phyloP scores from a whole-genome alignment of 108 stramenopile genomes.

The Pseudonitzschia pungens region DNA sequence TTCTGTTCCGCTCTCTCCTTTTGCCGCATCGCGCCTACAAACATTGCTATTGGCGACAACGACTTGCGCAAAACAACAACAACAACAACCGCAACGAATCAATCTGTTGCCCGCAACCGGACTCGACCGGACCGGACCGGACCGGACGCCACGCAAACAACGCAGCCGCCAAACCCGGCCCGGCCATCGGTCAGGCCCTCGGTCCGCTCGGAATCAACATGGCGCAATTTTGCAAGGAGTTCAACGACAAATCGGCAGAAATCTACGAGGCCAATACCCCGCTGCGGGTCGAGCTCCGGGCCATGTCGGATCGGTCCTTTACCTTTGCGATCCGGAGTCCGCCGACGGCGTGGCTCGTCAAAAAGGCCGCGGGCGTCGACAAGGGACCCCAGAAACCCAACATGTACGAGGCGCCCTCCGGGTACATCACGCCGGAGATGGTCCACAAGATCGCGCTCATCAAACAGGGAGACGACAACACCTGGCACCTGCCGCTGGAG shows the following conservation, averaged over 20 bases:
- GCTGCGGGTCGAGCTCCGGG: conserved; percentile 68
- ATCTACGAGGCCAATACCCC: conserved; percentile 74
- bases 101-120: too few species aligned
- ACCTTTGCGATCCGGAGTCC: conserved; percentile 82
- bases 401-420: conserved; percentile 47
- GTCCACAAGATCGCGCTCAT: conserved; percentile 92
- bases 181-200: conserved; percentile 92
- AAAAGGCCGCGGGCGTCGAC: conserved; percentile 71
- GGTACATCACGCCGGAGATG: conserved; percentile 82
- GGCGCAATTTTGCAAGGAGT: conserved; percentile 94
- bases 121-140: too few species aligned
- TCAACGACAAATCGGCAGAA: conserved; percentile 81
- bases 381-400: conserved; percentile 70
- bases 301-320: conserved; percentile 81
- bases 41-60: too few species aligned
- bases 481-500: conserved; percentile 78
- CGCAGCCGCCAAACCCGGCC: conserved; percentile 75
- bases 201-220: conserved; percentile 96
- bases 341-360: conserved; percentile 80
- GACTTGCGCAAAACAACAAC: too few species aligned
- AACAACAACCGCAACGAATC: too few species aligned
- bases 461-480: conserved; percentile 80
- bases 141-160: neutral
- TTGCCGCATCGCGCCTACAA: too few species aligned
- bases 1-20: neutral